Base-by-base conservation (phyloP, 2,329 filamentous ascomycete species). In the Cladosporium halotolerans region DNA sequence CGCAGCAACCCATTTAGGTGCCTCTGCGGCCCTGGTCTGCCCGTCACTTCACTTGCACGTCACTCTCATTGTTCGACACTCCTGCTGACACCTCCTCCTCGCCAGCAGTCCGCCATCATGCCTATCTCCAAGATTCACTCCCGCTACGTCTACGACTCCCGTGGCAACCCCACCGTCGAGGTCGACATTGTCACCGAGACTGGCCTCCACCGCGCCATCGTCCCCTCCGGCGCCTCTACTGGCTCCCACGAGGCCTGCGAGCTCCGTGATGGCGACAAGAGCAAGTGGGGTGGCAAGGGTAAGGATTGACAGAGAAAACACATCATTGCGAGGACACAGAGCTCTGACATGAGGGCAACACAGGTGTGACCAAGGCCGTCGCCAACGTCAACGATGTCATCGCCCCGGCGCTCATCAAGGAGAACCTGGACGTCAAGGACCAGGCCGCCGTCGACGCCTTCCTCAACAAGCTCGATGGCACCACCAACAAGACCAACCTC, bases 81-180 rank as follows among this genome's bases (percentile, higher is more conserved):
- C 38, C 34, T 6, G 40, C 47, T 50, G 47, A 50, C 47, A 36
- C 16, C 31, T 4, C 40, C 14, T 9, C n/a, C 10, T 34, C 18
- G 19, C 41, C 48, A 51, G 40, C 48, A 51, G 34, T 42, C 44
- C 56, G 53, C 55, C 76, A 91, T 72, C 64, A 99, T 99, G 93
- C 79, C 88, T 63, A 78, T 78, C 70, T 71, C 71, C 63, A 77
- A 77, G 72, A 77, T 78, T 67, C 75, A 78, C 73, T 74, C 75
- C 60, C 76, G 93, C 72, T 91, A 86, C 70, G 90, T 99, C 80
- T 99, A 78, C 84, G 93, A 99, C 83, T 97, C 93, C 74, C 92
- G 93, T 65, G 83, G 83, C 73, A 99, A 99, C 85, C 93, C 93
- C 70, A 99, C 93, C 72, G 92, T 96, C 70, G 92, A 97, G 82